Evolutionary conservation across 148 eudicot species (phyloP).

Genomic region (Nepenthes mirabilis): DNA sequence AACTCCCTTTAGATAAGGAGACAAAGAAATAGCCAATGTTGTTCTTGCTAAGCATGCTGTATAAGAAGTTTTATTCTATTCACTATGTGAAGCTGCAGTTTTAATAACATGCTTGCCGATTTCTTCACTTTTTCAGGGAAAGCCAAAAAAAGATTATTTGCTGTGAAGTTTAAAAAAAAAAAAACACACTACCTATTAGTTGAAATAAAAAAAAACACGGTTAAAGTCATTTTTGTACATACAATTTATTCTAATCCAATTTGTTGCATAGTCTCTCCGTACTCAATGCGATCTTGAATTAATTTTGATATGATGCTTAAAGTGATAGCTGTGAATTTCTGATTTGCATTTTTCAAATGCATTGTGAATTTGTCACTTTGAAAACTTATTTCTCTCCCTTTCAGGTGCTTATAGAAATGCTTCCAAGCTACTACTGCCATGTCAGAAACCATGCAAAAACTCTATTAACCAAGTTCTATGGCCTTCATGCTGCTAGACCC

Average conservation of each 20-base stretch:
- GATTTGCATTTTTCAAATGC: neutral
- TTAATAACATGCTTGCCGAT: no score
- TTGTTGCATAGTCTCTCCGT: neutral
- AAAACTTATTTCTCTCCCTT: neutral
- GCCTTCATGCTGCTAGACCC: constrained; percentile 35
- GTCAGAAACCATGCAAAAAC: constrained; percentile 12
- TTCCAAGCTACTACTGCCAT: constrained; percentile 23
- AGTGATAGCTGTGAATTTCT: neutral
- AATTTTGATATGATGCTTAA: neutral
- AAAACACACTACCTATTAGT: no score
- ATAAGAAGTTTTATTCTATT: no score
- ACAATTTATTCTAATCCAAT: neutral
- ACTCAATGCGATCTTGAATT: neutral
- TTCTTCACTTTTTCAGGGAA: no score
- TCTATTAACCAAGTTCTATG: constrained; percentile 26
- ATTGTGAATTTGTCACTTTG: neutral
- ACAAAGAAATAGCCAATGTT: no score
- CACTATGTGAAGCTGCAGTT: no score
- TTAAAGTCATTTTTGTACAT: no score
- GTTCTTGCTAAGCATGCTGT: no score
- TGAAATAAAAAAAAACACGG: no score
- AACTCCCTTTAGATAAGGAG: no score
- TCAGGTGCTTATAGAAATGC: constrained; percentile 26
- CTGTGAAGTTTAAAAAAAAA: no score
- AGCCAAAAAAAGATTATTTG: no score